Base-by-base conservation (phyloP, 371 early-diverging fungal species). In the Mucor irregularis region DNA sequence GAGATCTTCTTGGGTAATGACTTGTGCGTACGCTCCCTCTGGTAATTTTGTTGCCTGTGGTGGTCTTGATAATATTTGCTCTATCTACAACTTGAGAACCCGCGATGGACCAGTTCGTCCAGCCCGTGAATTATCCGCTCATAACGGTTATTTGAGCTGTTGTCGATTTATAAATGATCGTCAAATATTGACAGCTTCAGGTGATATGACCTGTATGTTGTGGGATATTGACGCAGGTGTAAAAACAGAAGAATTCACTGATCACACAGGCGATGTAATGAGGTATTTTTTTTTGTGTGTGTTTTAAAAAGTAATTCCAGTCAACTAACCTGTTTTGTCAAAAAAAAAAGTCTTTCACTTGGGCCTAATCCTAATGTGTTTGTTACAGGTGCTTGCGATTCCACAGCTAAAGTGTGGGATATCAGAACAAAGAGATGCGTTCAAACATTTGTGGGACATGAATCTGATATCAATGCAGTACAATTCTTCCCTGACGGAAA, bases 251-350 rank as follows among this genome's bases (percentile, higher is more conserved):
- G 97, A 96, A 68, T 99, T 98, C 68, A 86, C 82, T 40, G 99
- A 97, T 71, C 99, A 99, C 68, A 94, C 96, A 13, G 99, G 97
- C 22, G 99, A 99, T 69, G 99, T 99, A 38, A 99, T 99, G 98
- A 92, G 88, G 86, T 86, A 76, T 30, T 3, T 31, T n/a, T n/a
- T n/a, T n/a, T n/a, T n/a, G n/a, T n/a, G n/a, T n/a, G n/a, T n/a
- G n/a, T n/a, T n/a, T n/a, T n/a, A n/a, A n/a, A n/a, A n/a, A n/a
- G n/a, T n/a, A n/a, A n/a, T n/a, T n/a, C n/a, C n/a, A n/a, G n/a
- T n/a, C n/a, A n/a, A n/a, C n/a, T n/a, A n/a, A n/a, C n/a, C n/a
- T n/a, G n/a, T n/a, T n/a, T n/a, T n/a, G n/a, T n/a, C n/a, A n/a
- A n/a, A 33, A 8, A 33, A 38, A 22, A 28, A 63, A 88, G 91